Percentiles rank a stretch among this genome's conserved stretches.
These are phyloP conservation scores for Talaromyces sp. DNA, from an alignment of 2,329 filamentous ascomycete species.

Conservation along the genomic window DNA sequence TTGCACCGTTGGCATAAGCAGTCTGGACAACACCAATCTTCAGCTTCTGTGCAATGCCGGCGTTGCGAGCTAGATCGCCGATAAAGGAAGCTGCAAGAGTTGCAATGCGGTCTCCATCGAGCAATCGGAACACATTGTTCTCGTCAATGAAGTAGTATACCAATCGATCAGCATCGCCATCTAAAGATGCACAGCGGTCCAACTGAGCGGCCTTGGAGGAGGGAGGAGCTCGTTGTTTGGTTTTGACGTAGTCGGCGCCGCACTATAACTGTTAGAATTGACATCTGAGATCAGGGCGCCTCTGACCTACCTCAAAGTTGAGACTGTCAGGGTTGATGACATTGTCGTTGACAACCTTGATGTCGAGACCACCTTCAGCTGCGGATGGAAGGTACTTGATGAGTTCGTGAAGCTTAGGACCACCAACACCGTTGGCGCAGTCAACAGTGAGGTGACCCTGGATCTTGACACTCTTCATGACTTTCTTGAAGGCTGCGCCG, in stretches of 20 bases:
- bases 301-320: conserved; percentile 72
- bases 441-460: conserved; percentile 78
- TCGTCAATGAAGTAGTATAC: conserved; percentile 92
- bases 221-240: conserved; percentile 85
- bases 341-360: conserved; percentile 89
- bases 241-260: conserved; percentile 97
- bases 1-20: conserved; percentile 94
- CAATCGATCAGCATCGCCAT: conserved; percentile 92
- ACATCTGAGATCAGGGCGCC: background rate
- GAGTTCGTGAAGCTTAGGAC: conserved; percentile 82
- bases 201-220: conserved; percentile 73
- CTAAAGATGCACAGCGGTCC: conserved; percentile 83
- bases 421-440: conserved; percentile 95
- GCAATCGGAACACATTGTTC: conserved; percentile 80
- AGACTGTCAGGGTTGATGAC: conserved; percentile 84
- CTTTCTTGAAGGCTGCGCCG: conserved; percentile 75
- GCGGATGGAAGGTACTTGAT: conserved; percentile 75
- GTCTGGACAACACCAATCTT: conserved; percentile 96
- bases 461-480: conserved; percentile 74
- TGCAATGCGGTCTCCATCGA: conserved; percentile 95
- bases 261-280: conserved; percentile 55
- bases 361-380: conserved; percentile 67
- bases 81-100: conserved; percentile 93
- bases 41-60: conserved; percentile 74
- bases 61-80: conserved; percentile 77